Conservation (phyloP, 441 rosid species). For the Gossypium armourianum region DNA sequence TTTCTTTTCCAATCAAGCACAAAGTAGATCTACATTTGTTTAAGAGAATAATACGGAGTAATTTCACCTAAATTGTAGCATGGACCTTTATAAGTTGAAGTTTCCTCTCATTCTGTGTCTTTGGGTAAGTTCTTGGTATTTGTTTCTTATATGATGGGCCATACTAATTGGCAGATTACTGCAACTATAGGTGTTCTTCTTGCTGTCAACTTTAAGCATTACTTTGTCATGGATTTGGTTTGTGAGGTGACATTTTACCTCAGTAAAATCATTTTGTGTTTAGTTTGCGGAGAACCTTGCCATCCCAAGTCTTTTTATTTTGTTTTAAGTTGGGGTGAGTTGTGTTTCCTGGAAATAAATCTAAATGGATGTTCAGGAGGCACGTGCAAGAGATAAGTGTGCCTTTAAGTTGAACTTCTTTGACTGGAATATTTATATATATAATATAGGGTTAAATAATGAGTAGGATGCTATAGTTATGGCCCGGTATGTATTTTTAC, state of each 20-base stretch:
- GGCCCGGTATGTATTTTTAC: not conserved
- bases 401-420: not conserved
- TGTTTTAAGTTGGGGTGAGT: not conserved
- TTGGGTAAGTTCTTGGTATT: not conserved
- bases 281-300: not conserved
- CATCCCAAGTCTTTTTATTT: not conserved
- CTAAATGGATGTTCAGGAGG: conserved; percentile 3
- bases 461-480: not conserved
- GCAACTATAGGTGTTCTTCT: not conserved
- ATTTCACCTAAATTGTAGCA: not conserved
- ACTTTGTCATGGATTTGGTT: conserved; percentile 8
- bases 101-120: not conserved
- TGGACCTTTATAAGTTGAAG: not conserved
- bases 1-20: not conserved
- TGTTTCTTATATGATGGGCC: not conserved
- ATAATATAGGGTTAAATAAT: not conserved
- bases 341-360: not conserved
- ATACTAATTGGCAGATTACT: not conserved
- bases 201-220: not conserved
- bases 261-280: not conserved
- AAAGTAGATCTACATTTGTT: not conserved
- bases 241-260: not conserved
- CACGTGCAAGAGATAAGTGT: not conserved
- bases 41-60: not conserved
- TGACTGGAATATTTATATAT: not conserved